A percentile compares a stretch with the other conserved stretches of the same genome.
phyloP scores from a whole-genome alignment of 2,329 filamentous ascomycete species.

The Aspergillus sp. region DNA sequence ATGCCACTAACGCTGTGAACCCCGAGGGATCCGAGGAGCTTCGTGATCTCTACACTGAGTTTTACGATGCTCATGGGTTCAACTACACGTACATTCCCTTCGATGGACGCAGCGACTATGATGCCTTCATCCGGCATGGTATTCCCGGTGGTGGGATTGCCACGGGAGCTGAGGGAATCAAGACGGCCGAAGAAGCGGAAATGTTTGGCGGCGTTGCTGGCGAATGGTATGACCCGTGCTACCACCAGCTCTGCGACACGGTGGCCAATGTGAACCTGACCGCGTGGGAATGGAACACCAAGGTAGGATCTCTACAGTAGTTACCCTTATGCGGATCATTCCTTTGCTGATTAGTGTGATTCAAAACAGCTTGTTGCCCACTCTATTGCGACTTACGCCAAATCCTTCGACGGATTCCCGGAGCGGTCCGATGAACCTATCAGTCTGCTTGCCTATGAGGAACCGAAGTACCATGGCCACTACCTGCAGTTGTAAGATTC shows the following conservation, averaged over 20 bases:
- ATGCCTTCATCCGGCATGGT: conserved; percentile 69
- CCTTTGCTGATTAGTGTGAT: not conserved
- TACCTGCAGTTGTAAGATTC: conserved; percentile 14
- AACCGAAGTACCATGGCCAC: conserved; percentile 21
- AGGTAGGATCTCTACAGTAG: conserved; percentile 33
- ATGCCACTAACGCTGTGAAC: conserved; percentile 56
- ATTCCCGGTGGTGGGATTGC: conserved; percentile 75
- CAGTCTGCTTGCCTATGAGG: conserved; percentile 8
- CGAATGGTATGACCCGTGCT: conserved; percentile 56
- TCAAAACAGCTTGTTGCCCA: conserved; percentile 59
- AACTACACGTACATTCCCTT: conserved; percentile 74
- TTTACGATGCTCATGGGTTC: conserved; percentile 63
- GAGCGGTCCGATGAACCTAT: conserved; percentile 43
- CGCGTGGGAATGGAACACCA: conserved; percentile 57
- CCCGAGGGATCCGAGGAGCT: conserved; percentile 68
- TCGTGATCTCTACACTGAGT: conserved; percentile 66
- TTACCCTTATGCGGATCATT: not conserved
- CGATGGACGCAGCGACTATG: conserved; percentile 78
- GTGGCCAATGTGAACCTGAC: conserved; percentile 55
- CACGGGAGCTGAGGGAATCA: conserved; percentile 74
- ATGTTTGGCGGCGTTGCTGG: conserved; percentile 70
- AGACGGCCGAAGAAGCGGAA: conserved; percentile 65
- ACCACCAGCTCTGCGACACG: conserved; percentile 56
- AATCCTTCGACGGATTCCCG: conserved; percentile 67
- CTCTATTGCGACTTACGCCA: conserved; percentile 69